phyloP scores from a whole-genome alignment of 73 alveolate species.

The Tetrahymena elliotti region DNA sequence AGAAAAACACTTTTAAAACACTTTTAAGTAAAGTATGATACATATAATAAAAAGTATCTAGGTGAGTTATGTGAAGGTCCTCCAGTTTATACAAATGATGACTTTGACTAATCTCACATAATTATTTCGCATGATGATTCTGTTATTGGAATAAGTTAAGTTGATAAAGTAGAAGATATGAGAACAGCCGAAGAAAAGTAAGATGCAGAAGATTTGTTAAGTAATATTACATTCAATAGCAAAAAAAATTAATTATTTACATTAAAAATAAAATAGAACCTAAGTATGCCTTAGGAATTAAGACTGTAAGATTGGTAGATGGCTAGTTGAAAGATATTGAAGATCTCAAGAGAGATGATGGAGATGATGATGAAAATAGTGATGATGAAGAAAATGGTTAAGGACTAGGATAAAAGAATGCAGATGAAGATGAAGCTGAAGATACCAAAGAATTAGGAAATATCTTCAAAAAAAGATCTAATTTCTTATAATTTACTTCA shows the following conservation, averaged over 20 bases:
- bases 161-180: not conserved
- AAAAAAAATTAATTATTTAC: not conserved
- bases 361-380: not conserved
- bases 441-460: not conserved
- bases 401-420: not conserved
- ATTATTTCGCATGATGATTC: not conserved
- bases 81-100: not conserved
- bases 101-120: not conserved
- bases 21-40: not conserved
- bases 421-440: not conserved
- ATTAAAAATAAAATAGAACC: not conserved
- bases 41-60: not conserved
- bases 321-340: not conserved
- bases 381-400: not conserved
- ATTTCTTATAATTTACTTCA: not conserved
- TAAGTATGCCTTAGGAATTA: not conserved
- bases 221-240: not conserved
- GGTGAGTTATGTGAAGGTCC: not conserved
- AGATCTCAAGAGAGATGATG: not conserved
- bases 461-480: not conserved
- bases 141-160: not conserved
- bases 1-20: not conserved
- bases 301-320: not conserved
- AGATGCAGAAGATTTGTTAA: not conserved
- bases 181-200: not conserved